Evolutionary conservation across 441 rosid species (phyloP), one percentile per base, ranked within the genome.

Genomic region (Caryocar brasiliense): DNA sequence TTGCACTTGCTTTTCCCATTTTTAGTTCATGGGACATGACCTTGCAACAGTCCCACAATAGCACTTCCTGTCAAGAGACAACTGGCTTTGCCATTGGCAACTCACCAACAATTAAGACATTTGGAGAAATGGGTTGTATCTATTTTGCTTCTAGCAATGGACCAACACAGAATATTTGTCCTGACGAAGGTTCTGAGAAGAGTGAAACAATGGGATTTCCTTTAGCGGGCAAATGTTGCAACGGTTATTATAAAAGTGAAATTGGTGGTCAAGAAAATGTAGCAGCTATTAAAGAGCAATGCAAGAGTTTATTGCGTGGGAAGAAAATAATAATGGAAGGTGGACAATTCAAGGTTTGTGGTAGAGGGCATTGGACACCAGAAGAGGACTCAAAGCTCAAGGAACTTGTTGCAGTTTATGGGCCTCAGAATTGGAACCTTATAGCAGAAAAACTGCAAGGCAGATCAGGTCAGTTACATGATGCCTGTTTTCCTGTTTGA

Each of bases 361-460:
- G 67, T 30, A 72, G 87, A 68, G 90, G 95, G 17, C 95, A 86
- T 46, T 86, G 95, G 95, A 76, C 75, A 54, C 75, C 85, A 14
- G 79, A 82, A 4, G 95, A 83, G 43, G 95, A 86, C 72, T 52
- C 73, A 36, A 75, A 79, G 59, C 87, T 86, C 49, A 80, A 69
- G 65, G 87, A 86, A 20, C 90, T 86, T 47, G 95, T 86, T 42
- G 63, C 84, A 1, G 61, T 76, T 49, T 70, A 78, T 40, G 95
- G 95, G 18, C 93, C 93, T 53, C 85, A 83, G 47, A 83, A 86
- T 63, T 83, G 95, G 95, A 86, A 83, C 53, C 68, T 69, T 33
- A 81, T 83, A 41, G 93, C 93, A 36, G 82, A 78, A 51, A 86
- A 76, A 58, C 47, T 86, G 56, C 70, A 71, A 65, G 93, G 95